phyloP scores from a whole-genome alignment of 2,329 filamentous ascomycete species.

The Ustulina deusta region DNA sequence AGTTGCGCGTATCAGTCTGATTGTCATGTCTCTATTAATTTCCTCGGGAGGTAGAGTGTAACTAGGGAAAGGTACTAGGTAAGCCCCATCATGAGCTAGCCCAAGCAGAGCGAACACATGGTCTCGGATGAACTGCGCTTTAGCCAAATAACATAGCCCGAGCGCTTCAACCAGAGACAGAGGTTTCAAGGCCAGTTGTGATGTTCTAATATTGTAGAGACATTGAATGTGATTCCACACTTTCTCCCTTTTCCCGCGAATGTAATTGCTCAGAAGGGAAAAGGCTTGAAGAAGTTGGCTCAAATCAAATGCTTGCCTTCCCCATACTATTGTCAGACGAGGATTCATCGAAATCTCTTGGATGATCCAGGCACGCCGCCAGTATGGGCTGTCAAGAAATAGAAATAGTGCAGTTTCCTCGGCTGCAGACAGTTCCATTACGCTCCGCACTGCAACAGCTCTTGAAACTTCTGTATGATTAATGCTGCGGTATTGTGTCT shows the following conservation, averaged over 20 bases:
- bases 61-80: slow-evolving; percentile 35
- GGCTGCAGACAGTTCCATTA: slow-evolving; percentile 30
- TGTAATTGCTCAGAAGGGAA: slow-evolving; percentile 20
- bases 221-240: slow-evolving; percentile 32
- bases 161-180: slow-evolving; percentile 37
- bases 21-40: slow-evolving; percentile 36
- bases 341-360: slow-evolving; percentile 39
- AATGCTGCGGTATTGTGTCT: background rate
- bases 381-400: slow-evolving; percentile 34
- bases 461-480: slow-evolving; percentile 12
- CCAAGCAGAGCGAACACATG: slow-evolving; percentile 36
- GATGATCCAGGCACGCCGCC: slow-evolving; percentile 38
- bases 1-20: slow-evolving; percentile 34
- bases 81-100: slow-evolving; percentile 36
- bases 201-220: slow-evolving; percentile 33
- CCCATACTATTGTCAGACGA: slow-evolving; percentile 34
- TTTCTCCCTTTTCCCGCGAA: slow-evolving; percentile 25
- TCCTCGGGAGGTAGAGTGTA: slow-evolving; percentile 33
- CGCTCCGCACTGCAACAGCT: background rate
- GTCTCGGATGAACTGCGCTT: slow-evolving; percentile 31
- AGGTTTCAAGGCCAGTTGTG: slow-evolving; percentile 31
- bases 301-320: slow-evolving; percentile 32
- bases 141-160: slow-evolving; percentile 31
- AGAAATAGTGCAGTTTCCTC: slow-evolving; percentile 34
- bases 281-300: slow-evolving; percentile 27